Percentiles rank a stretch among this genome's conserved stretches.
Evolutionary conservation across 2,329 filamentous ascomycete genomes (phyloP).

Genomic region (Arthrobotrys megalospora): DNA sequence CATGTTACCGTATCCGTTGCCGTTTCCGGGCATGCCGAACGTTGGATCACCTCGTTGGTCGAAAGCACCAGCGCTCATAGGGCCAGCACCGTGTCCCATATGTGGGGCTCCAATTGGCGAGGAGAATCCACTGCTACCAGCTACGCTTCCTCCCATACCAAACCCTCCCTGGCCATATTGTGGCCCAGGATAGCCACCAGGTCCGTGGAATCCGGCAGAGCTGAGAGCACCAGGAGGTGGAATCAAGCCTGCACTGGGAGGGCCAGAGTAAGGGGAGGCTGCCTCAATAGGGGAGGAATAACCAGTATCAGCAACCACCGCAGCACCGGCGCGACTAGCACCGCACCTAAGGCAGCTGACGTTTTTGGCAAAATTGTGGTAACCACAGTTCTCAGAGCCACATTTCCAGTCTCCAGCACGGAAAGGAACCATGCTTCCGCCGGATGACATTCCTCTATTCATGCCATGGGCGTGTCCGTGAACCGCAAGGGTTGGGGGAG

Average conservation of each 20-base stretch:
- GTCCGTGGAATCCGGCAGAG: slow-evolving; percentile 75
- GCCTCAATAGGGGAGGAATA: slow-evolving; percentile 93
- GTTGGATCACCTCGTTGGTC: slow-evolving; percentile 54
- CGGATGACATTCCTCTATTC: slow-evolving; percentile 66
- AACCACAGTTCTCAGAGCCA: slow-evolving; percentile 94
- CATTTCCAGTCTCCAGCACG: slow-evolving; percentile 99
- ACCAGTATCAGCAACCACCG: slow-evolving; percentile 92
- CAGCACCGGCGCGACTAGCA: slow-evolving; percentile 91
- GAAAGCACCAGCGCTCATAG: slow-evolving; percentile 49
- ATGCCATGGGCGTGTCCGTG: slow-evolving; percentile 70
- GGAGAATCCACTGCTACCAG: slow-evolving; percentile 58
- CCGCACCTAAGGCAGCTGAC: slow-evolving; percentile 97
- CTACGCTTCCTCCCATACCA: slow-evolving; percentile 58
- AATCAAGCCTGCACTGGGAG: slow-evolving; percentile 79
- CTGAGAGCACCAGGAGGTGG: slow-evolving; percentile 77
- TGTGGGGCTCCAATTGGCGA: slow-evolving; percentile 55
- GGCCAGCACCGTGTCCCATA: slow-evolving; percentile 52
- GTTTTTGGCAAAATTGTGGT: slow-evolving; percentile 99
- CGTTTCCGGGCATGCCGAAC: slow-evolving; percentile 50
- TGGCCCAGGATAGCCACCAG: slow-evolving; percentile 53
- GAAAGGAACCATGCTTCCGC: slow-evolving; percentile 82
- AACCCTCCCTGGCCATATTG: slow-evolving; percentile 54
- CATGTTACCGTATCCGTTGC: slow-evolving; percentile 53
- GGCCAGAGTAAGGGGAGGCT: slow-evolving; percentile 83
- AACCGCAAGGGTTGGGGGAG: slow-evolving; percentile 74